Percentiles rank a stretch among this genome's conserved stretches.
Evolutionary conservation across 139 green algal genomes (phyloP).

Genomic region (Nannochloris sp.): DNA sequence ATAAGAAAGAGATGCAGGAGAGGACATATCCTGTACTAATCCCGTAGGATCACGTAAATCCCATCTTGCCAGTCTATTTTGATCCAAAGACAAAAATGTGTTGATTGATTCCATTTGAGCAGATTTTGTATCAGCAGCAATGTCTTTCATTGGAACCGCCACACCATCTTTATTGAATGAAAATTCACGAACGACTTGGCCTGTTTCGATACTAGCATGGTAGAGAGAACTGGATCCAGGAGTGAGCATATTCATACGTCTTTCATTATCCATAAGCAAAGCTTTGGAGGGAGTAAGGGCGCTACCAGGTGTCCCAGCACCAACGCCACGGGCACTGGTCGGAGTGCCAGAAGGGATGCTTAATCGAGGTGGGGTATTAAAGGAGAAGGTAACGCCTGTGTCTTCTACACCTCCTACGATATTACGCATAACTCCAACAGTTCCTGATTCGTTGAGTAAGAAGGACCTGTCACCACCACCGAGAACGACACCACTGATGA

Average conservation of each 20-base stretch:
- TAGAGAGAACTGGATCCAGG: constrained; percentile 46
- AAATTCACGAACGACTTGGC: constrained; percentile 75
- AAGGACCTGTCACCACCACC: constrained; percentile 68
- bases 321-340: not conserved
- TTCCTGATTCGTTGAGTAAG: constrained; percentile 51
- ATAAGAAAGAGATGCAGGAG: constrained; percentile 45
- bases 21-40: constrained; percentile 51
- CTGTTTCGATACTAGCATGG: constrained; percentile 58
- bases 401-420: constrained; percentile 59
- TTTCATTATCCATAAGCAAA: constrained; percentile 72
- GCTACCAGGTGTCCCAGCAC: not conserved
- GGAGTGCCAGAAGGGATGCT: not conserved
- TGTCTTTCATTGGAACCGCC: constrained; percentile 70
- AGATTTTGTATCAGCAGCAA: constrained; percentile 68
- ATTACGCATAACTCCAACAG: constrained; percentile 88
- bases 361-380: constrained; percentile 18
- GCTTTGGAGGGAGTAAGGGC: constrained; percentile 22
- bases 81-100: constrained; percentile 85
- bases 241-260: constrained; percentile 81
- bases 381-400: constrained; percentile 22
- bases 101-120: constrained; percentile 50
- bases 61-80: constrained; percentile 75
- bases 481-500: constrained; percentile 44
- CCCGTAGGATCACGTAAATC: constrained; percentile 63
- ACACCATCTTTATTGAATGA: constrained; percentile 80